Percentiles rank a stretch among this genome's conserved stretches.
Evolutionary conservation across 1,284 basidiomycete species (phyloP).

Genomic region (Naganishia albida): DNA sequence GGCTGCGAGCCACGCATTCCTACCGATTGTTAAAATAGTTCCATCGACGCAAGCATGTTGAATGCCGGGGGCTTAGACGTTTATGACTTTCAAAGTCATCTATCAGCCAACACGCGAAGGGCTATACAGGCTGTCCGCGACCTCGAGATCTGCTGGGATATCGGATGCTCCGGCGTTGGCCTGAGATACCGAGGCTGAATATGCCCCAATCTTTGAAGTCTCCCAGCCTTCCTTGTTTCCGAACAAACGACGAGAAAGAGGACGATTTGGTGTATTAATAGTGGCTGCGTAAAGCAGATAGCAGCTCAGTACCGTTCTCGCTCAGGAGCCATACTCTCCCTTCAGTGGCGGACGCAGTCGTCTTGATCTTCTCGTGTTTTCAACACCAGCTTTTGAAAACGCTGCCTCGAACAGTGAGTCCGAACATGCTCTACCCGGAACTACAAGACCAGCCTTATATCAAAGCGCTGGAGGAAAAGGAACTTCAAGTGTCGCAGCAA

Average conservation of each 20-base stretch:
- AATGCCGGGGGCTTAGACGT: neutral
- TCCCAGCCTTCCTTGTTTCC: neutral
- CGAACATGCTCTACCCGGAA: neutral
- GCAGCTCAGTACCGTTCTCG: neutral
- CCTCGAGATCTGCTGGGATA: neutral
- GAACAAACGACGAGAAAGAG: neutral
- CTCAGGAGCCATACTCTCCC: neutral
- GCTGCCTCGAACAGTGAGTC: neutral
- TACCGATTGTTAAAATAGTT: no score
- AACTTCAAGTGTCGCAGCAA: neutral
- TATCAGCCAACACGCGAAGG: no score
- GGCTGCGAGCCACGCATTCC: no score
- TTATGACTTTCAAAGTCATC: neutral
- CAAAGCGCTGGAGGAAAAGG: neutral
- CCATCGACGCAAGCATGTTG: no score
- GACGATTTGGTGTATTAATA: neutral
- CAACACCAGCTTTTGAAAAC: neutral
- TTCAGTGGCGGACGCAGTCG: neutral
- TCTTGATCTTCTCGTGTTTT: slow-evolving; percentile 7
- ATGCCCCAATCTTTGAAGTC: neutral
- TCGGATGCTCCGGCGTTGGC: neutral
- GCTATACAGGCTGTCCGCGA: neutral
- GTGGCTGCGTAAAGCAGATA: neutral
- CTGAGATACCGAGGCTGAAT: neutral
- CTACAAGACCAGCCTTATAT: neutral